Conservation (phyloP, 176 grass and related monocot species). For the Eleusine coracana region DNA sequence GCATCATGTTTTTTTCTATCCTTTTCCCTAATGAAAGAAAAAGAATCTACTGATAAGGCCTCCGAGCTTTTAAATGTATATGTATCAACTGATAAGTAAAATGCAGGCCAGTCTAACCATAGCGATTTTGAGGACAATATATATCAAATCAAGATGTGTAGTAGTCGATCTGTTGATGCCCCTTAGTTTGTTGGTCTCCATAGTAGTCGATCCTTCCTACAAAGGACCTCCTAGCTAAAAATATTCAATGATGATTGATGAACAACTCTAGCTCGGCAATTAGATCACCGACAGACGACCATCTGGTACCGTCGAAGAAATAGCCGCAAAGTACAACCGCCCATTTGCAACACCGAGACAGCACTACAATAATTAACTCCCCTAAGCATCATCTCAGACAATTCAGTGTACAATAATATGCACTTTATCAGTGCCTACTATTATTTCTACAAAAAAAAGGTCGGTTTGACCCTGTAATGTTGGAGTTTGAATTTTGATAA, state of each 20-base stretch:
- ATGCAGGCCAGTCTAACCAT: not conserved
- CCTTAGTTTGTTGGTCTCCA: slow-evolving; percentile 22
- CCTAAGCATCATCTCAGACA: not conserved
- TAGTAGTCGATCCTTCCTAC: slow-evolving; percentile 26
- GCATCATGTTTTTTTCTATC: not conserved
- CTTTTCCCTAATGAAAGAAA: not conserved
- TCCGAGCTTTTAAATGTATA: too few species aligned
- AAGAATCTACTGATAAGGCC: too few species aligned
- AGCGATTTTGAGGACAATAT: too few species aligned
- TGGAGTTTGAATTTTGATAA: not conserved
- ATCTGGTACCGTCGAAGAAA: slow-evolving; percentile 42
- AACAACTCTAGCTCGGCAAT: not conserved
- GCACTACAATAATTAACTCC: not conserved
- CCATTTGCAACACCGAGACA: slow-evolving; percentile 22
- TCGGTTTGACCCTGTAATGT: slow-evolving; percentile 14
- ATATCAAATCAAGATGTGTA: not conserved
- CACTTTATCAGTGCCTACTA: not conserved
- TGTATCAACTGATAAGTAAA: too few species aligned
- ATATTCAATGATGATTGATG: slow-evolving; percentile 23
- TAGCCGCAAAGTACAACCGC: slow-evolving; percentile 42
- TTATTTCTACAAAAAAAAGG: not conserved
- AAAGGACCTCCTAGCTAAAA: slow-evolving; percentile 8
- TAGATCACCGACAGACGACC: slow-evolving; percentile 50
- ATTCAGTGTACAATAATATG: not conserved
- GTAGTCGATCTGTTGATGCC: slow-evolving; percentile 32